These are phyloP conservation scores for Ceratobasidium sp. DNA, from an alignment of 1,284 basidiomycete species.

Conservation along the genomic window DNA sequence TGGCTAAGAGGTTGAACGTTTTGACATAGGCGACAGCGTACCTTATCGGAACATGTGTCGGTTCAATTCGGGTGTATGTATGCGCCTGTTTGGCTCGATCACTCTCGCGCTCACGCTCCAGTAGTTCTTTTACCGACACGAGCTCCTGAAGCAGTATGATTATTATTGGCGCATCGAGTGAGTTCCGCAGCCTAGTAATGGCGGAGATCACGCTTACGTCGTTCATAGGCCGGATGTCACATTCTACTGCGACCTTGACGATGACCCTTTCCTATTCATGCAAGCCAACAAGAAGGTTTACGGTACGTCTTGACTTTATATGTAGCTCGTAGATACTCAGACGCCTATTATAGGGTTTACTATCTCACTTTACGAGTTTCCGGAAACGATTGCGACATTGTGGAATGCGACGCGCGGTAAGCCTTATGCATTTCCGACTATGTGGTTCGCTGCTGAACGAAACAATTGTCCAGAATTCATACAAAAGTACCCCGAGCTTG, in stretches of 20 bases:
- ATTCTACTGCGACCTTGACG: conserved; percentile 79
- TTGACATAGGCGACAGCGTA: conserved; percentile 66
- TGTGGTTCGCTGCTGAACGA: background rate
- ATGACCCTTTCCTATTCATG: conserved; percentile 84
- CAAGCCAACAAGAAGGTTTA: conserved; percentile 79
- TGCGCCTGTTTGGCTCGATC: conserved; percentile 22
- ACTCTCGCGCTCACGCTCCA: conserved; percentile 19
- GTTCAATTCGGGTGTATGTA: conserved; percentile 71
- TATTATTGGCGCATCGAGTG: conserved; percentile 79
- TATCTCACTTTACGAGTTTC: conserved; percentile 81
- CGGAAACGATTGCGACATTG: conserved; percentile 78
- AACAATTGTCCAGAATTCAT: conserved; percentile 68
- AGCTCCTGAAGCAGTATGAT: conserved; percentile 63
- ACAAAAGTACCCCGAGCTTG: conserved; percentile 69
- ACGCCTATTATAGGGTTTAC: conserved; percentile 69
- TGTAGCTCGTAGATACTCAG: background rate
- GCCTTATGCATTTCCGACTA: conserved; percentile 45
- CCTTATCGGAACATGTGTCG: conserved; percentile 74
- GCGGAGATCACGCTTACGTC: background rate
- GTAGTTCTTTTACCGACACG: conserved; percentile 68
- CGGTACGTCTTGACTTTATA: conserved; percentile 56
- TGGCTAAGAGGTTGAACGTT: background rate
- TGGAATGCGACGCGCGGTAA: conserved; percentile 73
- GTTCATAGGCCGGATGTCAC: conserved; percentile 71
- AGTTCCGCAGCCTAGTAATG: conserved; percentile 44